Conservation (phyloP, 768 basidiomycete species). For the Podaxis mareebaensis region DNA sequence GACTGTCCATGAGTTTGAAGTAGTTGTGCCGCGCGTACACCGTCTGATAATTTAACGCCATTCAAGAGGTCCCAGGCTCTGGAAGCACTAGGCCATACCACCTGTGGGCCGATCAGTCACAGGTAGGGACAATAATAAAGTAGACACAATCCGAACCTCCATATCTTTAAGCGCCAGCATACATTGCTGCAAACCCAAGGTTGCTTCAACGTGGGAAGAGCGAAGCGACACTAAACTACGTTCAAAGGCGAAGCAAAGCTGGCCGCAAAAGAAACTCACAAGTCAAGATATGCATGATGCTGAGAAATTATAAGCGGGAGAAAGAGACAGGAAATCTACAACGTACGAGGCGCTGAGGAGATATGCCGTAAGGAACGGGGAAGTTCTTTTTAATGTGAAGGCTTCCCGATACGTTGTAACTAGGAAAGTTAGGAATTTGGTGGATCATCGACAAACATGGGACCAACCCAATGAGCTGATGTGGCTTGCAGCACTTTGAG, state of each 20-base stretch:
- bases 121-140: conserved; percentile 4
- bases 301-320: conserved; percentile 29
- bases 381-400: conserved; percentile 58
- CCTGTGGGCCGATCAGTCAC: conserved; percentile 35
- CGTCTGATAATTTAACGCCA: conserved; percentile 59
- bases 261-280: conserved; percentile 39
- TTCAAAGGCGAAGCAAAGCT: conserved; percentile 19
- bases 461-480: conserved; percentile 64
- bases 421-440: conserved; percentile 24
- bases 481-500: conserved; percentile 72
- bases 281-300: conserved; percentile 80
- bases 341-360: conserved; percentile 72
- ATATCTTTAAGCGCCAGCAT: conserved; percentile 65
- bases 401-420: conserved; percentile 61
- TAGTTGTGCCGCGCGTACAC: conserved; percentile 24
- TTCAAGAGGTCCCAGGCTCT: conserved; percentile 67
- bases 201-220: conserved; percentile 71
- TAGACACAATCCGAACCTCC: conserved; percentile 46
- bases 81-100: conserved; percentile 70
- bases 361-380: conserved; percentile 70
- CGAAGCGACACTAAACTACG: conserved; percentile 58
- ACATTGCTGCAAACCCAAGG: conserved; percentile 63
- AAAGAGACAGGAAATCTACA: conserved; percentile 4
- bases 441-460: not conserved
- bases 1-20: conserved; percentile 33